Evolutionary conservation across 2,329 filamentous ascomycete genomes (phyloP).

Genomic region (Pseudogymnoascus sp.): DNA sequence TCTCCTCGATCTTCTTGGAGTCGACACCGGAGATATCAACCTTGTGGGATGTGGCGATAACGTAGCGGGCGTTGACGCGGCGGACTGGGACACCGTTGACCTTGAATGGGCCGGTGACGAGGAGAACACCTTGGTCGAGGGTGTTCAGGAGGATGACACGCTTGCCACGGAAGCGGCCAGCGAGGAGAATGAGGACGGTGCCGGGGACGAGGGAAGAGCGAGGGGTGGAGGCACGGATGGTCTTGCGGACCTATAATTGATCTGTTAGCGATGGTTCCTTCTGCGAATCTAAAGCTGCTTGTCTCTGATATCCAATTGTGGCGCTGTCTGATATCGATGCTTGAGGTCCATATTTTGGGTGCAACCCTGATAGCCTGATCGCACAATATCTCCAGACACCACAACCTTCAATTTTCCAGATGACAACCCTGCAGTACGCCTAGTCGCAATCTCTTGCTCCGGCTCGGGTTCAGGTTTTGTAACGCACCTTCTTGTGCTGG

Average conservation of each 20-base stretch:
- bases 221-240: slow-evolving; percentile 76
- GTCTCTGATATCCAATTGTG: slow-evolving; percentile 6
- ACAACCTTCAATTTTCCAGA: slow-evolving; percentile 7
- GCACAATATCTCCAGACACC: slow-evolving; percentile 6
- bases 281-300: background rate
- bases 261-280: slow-evolving; percentile 19
- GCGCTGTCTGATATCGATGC: background rate
- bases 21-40: slow-evolving; percentile 81
- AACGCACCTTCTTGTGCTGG: slow-evolving; percentile 85
- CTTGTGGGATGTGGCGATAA: slow-evolving; percentile 82
- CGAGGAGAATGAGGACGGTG: slow-evolving; percentile 96
- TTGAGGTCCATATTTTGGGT: background rate
- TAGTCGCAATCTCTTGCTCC: slow-evolving; percentile 5
- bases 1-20: slow-evolving; percentile 77
- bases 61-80: slow-evolving; percentile 87
- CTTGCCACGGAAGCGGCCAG: slow-evolving; percentile 99
- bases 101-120: slow-evolving; percentile 99
- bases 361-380: slow-evolving; percentile 6
- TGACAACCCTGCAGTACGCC: background rate
- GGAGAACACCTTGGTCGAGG: slow-evolving; percentile 94
- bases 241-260: slow-evolving; percentile 78
- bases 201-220: slow-evolving; percentile 87
- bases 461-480: background rate
- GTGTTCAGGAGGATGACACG: slow-evolving; percentile 97
- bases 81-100: slow-evolving; percentile 98